Conservation (phyloP, 345 rosid genomes). For the Lagerstroemia speciosa region DNA sequence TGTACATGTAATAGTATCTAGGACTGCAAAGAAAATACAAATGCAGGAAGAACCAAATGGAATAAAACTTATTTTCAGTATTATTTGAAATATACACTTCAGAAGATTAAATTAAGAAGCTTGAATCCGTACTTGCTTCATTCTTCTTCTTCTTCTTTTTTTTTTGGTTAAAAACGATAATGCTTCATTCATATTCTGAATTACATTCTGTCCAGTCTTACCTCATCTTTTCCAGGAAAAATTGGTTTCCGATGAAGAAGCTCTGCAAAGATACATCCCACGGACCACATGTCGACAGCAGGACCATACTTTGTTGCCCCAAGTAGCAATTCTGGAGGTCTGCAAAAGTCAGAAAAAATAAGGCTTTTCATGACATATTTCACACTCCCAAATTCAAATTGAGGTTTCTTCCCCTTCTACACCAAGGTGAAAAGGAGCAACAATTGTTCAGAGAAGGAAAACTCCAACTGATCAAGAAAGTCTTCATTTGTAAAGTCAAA, state of each 20-base stretch:
- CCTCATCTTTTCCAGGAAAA: constrained; percentile 96
- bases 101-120: not conserved
- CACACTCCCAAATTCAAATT: not conserved
- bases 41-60: no score
- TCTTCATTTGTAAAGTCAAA: not conserved
- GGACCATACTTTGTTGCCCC: constrained; percentile 97
- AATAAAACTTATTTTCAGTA: not conserved
- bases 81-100: not conserved
- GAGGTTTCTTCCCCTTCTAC: not conserved
- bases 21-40: not conserved
- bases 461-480: constrained; percentile 3
- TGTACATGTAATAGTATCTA: not conserved
- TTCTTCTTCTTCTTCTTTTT: not conserved
- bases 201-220: constrained; percentile 9
- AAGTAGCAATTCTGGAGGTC: constrained; percentile 95
- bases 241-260: constrained; percentile 84
- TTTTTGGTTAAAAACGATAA: no score
- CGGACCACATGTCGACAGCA: constrained; percentile 96
- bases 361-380: not conserved
- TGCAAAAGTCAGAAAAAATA: constrained; percentile 10
- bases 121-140: not conserved
- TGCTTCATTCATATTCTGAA: no score
- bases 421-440: not conserved
- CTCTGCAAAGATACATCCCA: constrained; percentile 97
- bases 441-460: not conserved